These are phyloP conservation scores for Lomentospora prolificans DNA, from an alignment of 2,329 filamentous ascomycete genomes.

Conservation along the genomic window DNA sequence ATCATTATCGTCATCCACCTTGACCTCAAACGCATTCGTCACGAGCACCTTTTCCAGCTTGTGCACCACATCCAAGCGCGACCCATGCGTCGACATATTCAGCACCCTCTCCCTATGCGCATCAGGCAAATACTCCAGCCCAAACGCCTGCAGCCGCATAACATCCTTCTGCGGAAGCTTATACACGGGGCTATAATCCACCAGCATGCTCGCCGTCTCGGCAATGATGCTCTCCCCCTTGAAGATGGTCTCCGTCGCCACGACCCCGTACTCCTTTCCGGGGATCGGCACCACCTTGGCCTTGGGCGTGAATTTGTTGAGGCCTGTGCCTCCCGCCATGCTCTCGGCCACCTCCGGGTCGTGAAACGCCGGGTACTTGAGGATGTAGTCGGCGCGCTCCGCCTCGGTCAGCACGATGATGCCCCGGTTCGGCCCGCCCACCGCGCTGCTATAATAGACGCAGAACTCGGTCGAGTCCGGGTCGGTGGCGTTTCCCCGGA, in stretches of 20 bases:
- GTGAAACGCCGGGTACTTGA: conserved; percentile 19
- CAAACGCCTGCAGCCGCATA: conserved; percentile 21
- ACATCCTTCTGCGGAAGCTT: conserved; percentile 18
- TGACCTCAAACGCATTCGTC: conserved; percentile 30
- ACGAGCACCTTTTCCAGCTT: conserved; percentile 24
- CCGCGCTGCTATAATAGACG: conserved; percentile 23
- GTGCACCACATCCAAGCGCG: conserved; percentile 15
- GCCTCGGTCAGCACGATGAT: conserved; percentile 28
- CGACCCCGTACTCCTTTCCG: conserved; percentile 27
- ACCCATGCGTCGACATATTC: conserved; percentile 26
- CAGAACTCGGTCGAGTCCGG: conserved; percentile 15
- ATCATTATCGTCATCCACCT: conserved; percentile 18
- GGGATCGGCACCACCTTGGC: conserved; percentile 26
- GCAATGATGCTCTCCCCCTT: conserved; percentile 28
- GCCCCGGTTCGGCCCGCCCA: conserved; percentile 25
- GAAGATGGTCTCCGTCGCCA: conserved; percentile 22
- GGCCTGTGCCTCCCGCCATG: not conserved
- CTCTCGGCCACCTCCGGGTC: conserved; percentile 11
- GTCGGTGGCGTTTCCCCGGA: not conserved
- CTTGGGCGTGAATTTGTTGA: conserved; percentile 11
- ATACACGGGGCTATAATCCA: conserved; percentile 28
- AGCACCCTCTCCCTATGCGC: conserved; percentile 21
- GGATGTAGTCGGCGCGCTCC: conserved; percentile 20
- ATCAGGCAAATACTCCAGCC: conserved; percentile 20
- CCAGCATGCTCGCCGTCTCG: conserved; percentile 26